Percentiles rank a stretch among this genome's conserved stretches.
These are phyloP conservation scores for Fimicolochytrium jonesii DNA, from an alignment of 192 early-diverging fungal species.

Conservation along the genomic window DNA sequence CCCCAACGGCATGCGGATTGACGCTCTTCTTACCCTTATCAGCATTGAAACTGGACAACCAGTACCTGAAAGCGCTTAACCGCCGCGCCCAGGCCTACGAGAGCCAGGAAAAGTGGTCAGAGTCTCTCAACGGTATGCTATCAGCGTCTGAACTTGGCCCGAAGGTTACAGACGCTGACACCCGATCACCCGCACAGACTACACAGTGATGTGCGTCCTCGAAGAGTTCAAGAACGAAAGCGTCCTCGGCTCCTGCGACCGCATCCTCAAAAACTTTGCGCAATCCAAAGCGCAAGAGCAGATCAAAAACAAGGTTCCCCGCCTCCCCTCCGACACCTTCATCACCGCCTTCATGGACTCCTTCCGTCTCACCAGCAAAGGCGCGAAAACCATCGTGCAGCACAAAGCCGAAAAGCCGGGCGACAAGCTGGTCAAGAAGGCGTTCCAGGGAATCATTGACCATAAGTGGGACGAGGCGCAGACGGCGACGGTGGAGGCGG, in stretches of 20 bases:
- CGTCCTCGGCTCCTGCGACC: slow-evolving; percentile 77
- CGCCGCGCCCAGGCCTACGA: slow-evolving; percentile 67
- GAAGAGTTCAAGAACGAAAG: slow-evolving; percentile 89
- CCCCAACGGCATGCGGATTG: neutral
- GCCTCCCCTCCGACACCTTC: slow-evolving; percentile 88
- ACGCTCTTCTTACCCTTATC: slow-evolving; percentile 12
- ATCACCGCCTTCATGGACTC: slow-evolving; percentile 91
- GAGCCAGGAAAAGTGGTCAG: slow-evolving; percentile 40
- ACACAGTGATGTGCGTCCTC: slow-evolving; percentile 87
- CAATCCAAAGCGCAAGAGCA: slow-evolving; percentile 73
- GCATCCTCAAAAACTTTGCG: slow-evolving; percentile 79
- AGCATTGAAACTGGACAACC: slow-evolving; percentile 73
- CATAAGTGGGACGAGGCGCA: slow-evolving; percentile 34
- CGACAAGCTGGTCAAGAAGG: slow-evolving; percentile 43
- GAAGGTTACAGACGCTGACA: too few species aligned
- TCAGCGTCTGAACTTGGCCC: too few species aligned
- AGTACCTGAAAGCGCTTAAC: slow-evolving; percentile 86
- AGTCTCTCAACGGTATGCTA: slow-evolving; percentile 54
- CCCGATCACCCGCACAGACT: too few species aligned
- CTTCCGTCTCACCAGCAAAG: slow-evolving; percentile 54
- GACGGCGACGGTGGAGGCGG: neutral
- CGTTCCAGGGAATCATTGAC: slow-evolving; percentile 55
- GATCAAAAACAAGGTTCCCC: slow-evolving; percentile 53
- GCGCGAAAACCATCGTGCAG: slow-evolving; percentile 15
- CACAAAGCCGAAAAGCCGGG: slow-evolving; percentile 21